Base-by-base conservation (phyloP, 108 stramenopile genomes). In the Nitzschia palea region DNA sequence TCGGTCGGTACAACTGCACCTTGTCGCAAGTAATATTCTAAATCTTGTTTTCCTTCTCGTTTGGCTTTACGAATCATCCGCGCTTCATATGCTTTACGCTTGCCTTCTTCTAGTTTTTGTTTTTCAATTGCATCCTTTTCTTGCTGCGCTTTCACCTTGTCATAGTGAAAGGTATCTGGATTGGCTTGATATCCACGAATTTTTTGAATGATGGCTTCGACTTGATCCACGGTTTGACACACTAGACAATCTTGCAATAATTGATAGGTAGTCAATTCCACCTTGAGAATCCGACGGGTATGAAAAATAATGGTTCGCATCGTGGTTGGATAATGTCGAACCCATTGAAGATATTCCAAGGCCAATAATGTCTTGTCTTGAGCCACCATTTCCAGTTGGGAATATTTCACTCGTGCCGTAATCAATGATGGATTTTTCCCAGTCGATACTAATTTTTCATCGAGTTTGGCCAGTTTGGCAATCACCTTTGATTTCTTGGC, bases 41-140 rank as follows among this genome's bases (percentile, higher is more conserved):
- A 65, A 60, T 90, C 89, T 25, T 4, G 57, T 55, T 82, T 80
- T 0, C 89, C 89, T 82, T 97, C 96, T 45, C 96, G 81, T 73
- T 97, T 97, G 8, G 96, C 96, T 85, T 97, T 97, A 4, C 96
- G 80, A 27, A 91, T 79, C 96, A 97, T 97, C 20, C 96, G 72
- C 6, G 74, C 91, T 80, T 94, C 96, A 50, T 83, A 97, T 4
- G 70, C 76, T 45, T 95, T 95, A 26, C 96, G 83, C 55, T 93
- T 93, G 30, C 91, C 90, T 65, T 90, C 91, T 68, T 96, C 90
- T 45, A 58, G 44, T 28, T 62, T 60, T 56, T 90, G 88, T 47
- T 70, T 67, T 65, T 79, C 85, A 28, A 91, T 50, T 37, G 84
- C 86, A 45, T 91, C 85, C 48, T 82, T 86, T 3, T 90, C 86